Evolutionary conservation across 257 asterid species (phyloP), one percentile per base, ranked within the genome.

Genomic region (Solanum rostratum): DNA sequence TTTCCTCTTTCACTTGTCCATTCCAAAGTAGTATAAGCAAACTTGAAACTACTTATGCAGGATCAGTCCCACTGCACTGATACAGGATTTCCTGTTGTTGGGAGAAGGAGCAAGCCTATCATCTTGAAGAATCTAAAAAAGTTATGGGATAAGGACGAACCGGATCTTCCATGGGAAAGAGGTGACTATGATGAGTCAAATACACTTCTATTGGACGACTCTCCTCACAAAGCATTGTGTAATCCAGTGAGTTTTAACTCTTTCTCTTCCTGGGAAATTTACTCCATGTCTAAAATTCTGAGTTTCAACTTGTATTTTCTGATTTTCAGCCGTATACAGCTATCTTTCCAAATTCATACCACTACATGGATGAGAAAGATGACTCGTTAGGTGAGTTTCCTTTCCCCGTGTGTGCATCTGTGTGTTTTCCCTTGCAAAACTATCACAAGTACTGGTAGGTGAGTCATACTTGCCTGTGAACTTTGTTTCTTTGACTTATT

Each of bases 131-230:
- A 93, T 84, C 92, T 95, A 13, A 91, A 90, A 79, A 93, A 90
- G 87, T 85, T 95, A 80, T 95, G 99, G 99, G 91, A 94, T 80
- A 94, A 91, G 88, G 55, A 22, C 46, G 95, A 89, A 22, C 90
- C 91, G 50, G 88, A 81, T 91, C 94, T 94, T 68, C 99, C 98
- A 10, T 95, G 98, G 99, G 92, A 93, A 83, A 88, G 54, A 85
- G 98, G 98, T 80, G 92, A 87, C 24, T 94, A 87, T 86, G 92
- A 94, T 79, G 97, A 93, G 86, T 84, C 97, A 53, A 94, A 95
- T 86, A 95, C 99, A 6, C 93, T 95, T 85, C 85, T 95, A 88
- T 80, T 95, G 85, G 99, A 95, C 65, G 99, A 95, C 86, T 90
- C 97, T 85, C 99, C 98, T 8, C 88, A 88, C 85, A 94, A 95